Percentiles rank a stretch among this genome's conserved stretches.
phyloP scores from a whole-genome alignment of 2,329 filamentous ascomycete species.

The Endoconidiophora laricicola region DNA sequence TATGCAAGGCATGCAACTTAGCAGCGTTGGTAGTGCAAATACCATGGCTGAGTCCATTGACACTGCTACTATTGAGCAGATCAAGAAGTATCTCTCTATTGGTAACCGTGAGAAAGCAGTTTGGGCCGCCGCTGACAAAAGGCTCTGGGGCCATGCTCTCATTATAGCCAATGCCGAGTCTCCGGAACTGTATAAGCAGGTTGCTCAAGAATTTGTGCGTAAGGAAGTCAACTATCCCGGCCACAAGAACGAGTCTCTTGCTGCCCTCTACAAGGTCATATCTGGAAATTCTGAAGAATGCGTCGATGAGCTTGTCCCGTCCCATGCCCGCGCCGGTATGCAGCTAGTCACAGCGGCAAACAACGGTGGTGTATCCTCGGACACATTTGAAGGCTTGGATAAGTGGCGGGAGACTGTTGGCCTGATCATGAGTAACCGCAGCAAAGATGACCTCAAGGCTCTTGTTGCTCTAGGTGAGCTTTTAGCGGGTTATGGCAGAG shows the following conservation, averaged over 20 bases:
- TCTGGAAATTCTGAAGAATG: slow-evolving; percentile 90
- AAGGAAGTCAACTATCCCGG: slow-evolving; percentile 78
- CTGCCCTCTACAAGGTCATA: slow-evolving; percentile 82
- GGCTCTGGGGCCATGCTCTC: slow-evolving; percentile 93
- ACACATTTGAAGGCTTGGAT: slow-evolving; percentile 70
- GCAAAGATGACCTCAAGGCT: slow-evolving; percentile 48
- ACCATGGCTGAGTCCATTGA: slow-evolving; percentile 47
- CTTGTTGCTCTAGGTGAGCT: slow-evolving; percentile 67
- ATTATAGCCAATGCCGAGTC: slow-evolving; percentile 67
- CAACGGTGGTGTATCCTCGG: slow-evolving; percentile 33
- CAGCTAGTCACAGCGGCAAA: slow-evolving; percentile 70
- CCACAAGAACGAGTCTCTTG: slow-evolving; percentile 70
- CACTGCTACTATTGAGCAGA: slow-evolving; percentile 47
- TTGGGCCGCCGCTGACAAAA: slow-evolving; percentile 83
- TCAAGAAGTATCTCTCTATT: slow-evolving; percentile 56
- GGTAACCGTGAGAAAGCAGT: slow-evolving; percentile 84
- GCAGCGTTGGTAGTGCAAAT: slow-evolving; percentile 22
- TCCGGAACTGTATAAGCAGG: slow-evolving; percentile 74
- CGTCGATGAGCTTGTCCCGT: slow-evolving; percentile 85
- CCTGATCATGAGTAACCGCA: slow-evolving; percentile 77
- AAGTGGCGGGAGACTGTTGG: slow-evolving; percentile 87
- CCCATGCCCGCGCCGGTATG: slow-evolving; percentile 78
- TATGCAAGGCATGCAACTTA: background rate
- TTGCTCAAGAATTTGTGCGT: slow-evolving; percentile 86
- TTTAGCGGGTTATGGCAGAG: slow-evolving; percentile 67